Conservation (phyloP, 179 eudicot genomes). For the Beta macrorhiza region DNA sequence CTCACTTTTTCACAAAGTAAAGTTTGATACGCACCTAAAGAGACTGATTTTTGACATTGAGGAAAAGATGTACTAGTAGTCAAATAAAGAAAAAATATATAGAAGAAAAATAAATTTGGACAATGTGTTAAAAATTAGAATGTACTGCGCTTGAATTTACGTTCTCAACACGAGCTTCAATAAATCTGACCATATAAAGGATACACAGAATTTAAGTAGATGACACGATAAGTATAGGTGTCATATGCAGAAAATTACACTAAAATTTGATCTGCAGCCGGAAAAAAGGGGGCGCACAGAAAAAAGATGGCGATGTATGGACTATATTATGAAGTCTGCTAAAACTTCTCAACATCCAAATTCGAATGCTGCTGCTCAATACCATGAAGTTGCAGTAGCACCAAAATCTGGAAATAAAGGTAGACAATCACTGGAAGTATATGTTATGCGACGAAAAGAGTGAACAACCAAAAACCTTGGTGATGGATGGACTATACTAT, state of each 20-base stretch:
- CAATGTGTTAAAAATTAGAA: no score
- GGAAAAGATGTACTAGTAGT: no score
- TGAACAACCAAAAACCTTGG: slow-evolving; percentile 6
- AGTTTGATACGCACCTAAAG: no score
- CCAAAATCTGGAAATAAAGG: slow-evolving; percentile 85
- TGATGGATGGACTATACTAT: background rate
- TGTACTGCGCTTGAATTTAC: no score
- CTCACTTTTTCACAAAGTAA: no score
- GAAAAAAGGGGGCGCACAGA: slow-evolving; percentile 13
- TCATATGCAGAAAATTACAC: background rate
- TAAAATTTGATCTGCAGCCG: background rate
- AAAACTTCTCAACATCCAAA: slow-evolving; percentile 30
- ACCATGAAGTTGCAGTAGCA: slow-evolving; percentile 91
- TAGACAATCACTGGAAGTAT: slow-evolving; percentile 60
- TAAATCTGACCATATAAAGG: background rate
- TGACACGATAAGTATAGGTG: background rate
- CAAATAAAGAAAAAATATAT: no score
- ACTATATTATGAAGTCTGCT: slow-evolving; percentile 15
- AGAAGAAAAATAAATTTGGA: no score
- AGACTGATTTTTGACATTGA: no score
- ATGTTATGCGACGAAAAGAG: slow-evolving; percentile 33
- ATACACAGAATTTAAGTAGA: background rate
- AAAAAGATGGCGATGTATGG: background rate
- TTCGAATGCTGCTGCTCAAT: slow-evolving; percentile 54
- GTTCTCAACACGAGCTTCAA: background rate